A percentile compares a stretch with the other conserved stretches of the same genome.
Conservation (phyloP, 1,284 basidiomycete species). For the Rhodotorula glutinis region DNA sequence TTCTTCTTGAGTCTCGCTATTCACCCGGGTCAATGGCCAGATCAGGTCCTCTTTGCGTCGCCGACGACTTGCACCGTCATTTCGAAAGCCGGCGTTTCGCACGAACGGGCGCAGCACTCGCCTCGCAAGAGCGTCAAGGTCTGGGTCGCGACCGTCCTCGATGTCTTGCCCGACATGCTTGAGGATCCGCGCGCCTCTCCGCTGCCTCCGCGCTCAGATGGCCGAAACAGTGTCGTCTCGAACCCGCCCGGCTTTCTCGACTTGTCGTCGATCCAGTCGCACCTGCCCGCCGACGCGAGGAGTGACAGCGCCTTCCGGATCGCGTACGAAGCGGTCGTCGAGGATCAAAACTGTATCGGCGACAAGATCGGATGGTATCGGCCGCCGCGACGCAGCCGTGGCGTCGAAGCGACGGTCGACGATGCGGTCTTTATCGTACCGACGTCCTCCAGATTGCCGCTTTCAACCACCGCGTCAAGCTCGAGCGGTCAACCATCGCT, state of each 20-base stretch:
- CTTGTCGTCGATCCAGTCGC: background rate
- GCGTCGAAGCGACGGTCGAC: background rate
- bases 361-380: constrained; percentile 9
- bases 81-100: constrained; percentile 7
- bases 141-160: constrained; percentile 8
- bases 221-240: background rate
- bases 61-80: constrained; percentile 6
- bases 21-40: constrained; percentile 24
- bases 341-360: constrained; percentile 16
- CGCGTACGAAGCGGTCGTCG: constrained; percentile 10
- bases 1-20: constrained; percentile 21
- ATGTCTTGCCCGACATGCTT: background rate
- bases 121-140: constrained; percentile 15
- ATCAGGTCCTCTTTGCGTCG: constrained; percentile 12
- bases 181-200: background rate
- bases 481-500: too few species aligned
- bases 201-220: background rate
- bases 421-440: constrained; percentile 5
- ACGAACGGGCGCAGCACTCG: background rate
- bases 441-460: background rate
- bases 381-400: background rate
- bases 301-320: constrained; percentile 6
- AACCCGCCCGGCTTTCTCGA: background rate
- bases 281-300: background rate
- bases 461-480: too few species aligned